Evolutionary conservation across 345 rosid genomes (phyloP), one percentile per base, ranked within the genome.

Genomic region (Iberis pinnata): DNA sequence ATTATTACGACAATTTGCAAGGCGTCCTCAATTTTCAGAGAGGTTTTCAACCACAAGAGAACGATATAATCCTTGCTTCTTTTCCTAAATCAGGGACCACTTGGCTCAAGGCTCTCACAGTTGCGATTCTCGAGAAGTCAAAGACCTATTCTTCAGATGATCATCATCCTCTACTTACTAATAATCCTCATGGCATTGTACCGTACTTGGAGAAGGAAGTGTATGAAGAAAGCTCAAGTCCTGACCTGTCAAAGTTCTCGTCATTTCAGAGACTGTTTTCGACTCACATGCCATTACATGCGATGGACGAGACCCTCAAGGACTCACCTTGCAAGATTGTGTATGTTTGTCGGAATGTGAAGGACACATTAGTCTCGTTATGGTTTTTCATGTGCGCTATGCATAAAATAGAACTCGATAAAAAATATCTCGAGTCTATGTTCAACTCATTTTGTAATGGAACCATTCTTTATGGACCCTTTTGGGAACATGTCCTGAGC

Each of bases 361-460:
- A 54, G 59, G 68, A 57, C 43, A 31, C 27, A 0, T 56, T 49
- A 14, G 26, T 49, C 5, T 54, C 59, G 3, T 17, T 2, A 13
- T 57, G 63, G 52, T 37, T 38, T 57, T 63, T 37, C 17, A n/a
- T 4, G 12, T 18, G 48, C 10, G 45, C 57, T 31, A 40, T 37
- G 1, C 10, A 12, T 3, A 45, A 29, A 24, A 47, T 12, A 1
- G 25, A 10, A 46, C 37, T 12, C 11, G 2, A 32, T 7, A n/a
- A 6, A n/a, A 20, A 15, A 20, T 13, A n/a, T 36, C 37, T 70
- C 6, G 70, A 53, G 39, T 18, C 37, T 18, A 26, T 24, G 9
- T 68, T 67, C 11, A 14, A 67, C 1, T 8, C 17, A 5, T 68
- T 67, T 16, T 68, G 79, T 14, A 33, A 10, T 6, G 73, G 76